Conservation (phyloP, 2,329 filamentous ascomycete species). For the Talaromyces sp. region DNA sequence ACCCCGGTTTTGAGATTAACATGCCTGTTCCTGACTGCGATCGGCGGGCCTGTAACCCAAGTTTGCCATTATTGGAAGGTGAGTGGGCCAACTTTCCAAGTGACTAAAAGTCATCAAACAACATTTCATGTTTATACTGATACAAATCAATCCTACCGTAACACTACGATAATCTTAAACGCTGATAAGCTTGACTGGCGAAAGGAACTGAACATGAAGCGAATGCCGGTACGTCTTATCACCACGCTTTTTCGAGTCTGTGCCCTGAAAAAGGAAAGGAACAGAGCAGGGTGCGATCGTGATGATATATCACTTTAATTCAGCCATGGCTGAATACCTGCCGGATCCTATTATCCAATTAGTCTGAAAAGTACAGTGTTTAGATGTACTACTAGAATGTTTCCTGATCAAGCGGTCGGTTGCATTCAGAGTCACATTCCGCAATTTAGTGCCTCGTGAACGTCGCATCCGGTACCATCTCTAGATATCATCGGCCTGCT, state of each 20-base stretch:
- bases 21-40: neutral
- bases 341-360: neutral
- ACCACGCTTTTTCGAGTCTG: neutral
- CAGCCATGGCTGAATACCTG: neutral
- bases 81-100: neutral
- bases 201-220: neutral
- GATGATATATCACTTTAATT: neutral
- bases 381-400: neutral
- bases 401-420: slow-evolving; percentile 1
- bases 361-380: neutral
- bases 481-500: neutral
- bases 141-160: neutral
- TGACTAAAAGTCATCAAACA: neutral
- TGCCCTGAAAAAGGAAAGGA: too few relatives aligned
- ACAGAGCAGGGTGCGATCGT: neutral
- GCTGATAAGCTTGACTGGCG: neutral
- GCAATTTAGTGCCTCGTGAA: slow-evolving; percentile 3
- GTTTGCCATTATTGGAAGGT: neutral
- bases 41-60: neutral
- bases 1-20: neutral
- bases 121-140: neutral
- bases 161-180: neutral
- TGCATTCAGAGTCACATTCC: slow-evolving; percentile 6
- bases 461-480: slow-evolving; percentile 1
- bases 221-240: neutral